A percentile compares a stretch with the other conserved stretches of the same genome.
These are phyloP conservation scores for Tuber borchii DNA, from an alignment of 495 filamentous ascomycete species.

Conservation along the genomic window DNA sequence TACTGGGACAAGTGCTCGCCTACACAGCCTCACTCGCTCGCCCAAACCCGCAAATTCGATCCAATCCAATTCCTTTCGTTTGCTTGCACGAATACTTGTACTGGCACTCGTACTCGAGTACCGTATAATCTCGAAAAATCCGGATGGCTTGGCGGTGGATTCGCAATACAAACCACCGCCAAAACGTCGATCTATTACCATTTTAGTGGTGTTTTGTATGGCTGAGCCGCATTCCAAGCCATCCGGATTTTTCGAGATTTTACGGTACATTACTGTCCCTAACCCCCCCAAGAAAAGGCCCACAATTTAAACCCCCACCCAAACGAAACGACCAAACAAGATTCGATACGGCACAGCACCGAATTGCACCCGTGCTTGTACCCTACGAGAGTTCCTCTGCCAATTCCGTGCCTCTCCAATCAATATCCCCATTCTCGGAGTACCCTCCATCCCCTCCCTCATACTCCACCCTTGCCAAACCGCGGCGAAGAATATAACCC, in stretches of 20 bases:
- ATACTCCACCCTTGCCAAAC: neutral
- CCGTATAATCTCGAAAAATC: too few relatives aligned
- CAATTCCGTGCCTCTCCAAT: neutral
- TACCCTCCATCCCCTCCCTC: neutral
- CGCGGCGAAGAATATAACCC: neutral
- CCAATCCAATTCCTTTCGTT: neutral
- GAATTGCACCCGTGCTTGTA: neutral
- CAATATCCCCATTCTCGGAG: neutral
- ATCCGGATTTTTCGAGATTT: too few relatives aligned
- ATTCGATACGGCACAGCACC: neutral
- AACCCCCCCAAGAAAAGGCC: too few relatives aligned
- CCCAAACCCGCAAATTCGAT: neutral
- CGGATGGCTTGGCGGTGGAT: too few relatives aligned
- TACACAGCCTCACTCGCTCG: neutral
- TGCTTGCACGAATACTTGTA: too few relatives aligned
- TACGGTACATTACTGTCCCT: too few relatives aligned
- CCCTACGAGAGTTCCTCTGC: neutral
- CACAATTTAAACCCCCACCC: neutral
- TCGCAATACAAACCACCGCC: too few relatives aligned
- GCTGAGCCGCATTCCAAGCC: too few relatives aligned
- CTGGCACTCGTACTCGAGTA: too few relatives aligned
- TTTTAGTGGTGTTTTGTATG: too few relatives aligned
- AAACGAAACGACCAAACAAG: neutral
- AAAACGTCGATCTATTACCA: too few relatives aligned
- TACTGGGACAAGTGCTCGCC: too few relatives aligned